Percentiles rank a stretch among this genome's conserved stretches.
phyloP scores from a whole-genome alignment of 306 rosid species.

The Comarum palustre region DNA sequence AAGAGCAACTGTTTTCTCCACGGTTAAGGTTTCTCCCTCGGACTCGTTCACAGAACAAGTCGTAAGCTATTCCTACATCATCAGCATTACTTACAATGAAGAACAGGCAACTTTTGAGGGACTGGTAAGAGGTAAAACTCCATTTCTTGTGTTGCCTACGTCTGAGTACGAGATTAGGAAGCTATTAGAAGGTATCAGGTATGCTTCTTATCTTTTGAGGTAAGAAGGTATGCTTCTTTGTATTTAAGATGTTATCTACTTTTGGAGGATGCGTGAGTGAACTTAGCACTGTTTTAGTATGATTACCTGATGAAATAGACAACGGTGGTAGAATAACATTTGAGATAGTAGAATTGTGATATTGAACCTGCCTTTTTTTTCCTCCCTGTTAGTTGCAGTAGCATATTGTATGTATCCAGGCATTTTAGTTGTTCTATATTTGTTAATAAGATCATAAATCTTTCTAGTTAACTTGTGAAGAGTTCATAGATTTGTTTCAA shows the following conservation, averaged over 20 bases:
- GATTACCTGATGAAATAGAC: not conserved
- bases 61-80: not conserved
- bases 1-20: constrained; percentile 25
- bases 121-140: not conserved
- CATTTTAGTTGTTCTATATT: not conserved
- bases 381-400: not conserved
- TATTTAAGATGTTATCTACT: not conserved
- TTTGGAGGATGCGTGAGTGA: constrained; percentile 3
- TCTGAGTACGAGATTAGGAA: constrained; percentile 1
- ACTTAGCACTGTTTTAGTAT: not conserved
- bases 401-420: not conserved
- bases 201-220: not conserved
- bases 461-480: not conserved
- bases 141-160: not conserved
- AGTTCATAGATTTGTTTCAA: not conserved
- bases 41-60: constrained; percentile 19
- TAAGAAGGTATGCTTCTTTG: not conserved
- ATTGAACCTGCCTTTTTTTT: not conserved
- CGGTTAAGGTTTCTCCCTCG: constrained; percentile 13
- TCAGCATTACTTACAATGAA: not conserved
- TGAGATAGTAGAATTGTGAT: not conserved
- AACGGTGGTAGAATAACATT: not conserved
- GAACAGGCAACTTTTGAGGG: not conserved
- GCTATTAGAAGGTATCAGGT: not conserved
- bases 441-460: not conserved